Evolutionary conservation across 352 stramenopile genomes (phyloP).

Genomic region (Peronospora farinosa): DNA sequence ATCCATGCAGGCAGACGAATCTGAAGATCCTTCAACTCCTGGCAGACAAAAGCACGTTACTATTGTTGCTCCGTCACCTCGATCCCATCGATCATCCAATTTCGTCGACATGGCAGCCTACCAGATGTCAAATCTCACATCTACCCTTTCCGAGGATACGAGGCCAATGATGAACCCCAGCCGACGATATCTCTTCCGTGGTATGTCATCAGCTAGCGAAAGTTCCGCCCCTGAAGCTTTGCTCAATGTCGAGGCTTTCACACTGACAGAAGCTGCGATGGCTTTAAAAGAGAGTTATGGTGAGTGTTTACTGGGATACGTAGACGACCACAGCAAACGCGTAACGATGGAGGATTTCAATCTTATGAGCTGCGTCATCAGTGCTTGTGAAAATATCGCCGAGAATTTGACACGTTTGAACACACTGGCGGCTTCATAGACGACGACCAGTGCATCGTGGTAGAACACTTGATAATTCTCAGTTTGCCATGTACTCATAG

Average conservation of each 20-base stretch:
- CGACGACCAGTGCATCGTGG: background rate
- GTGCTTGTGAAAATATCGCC: conserved; percentile 49
- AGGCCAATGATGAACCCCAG: conserved; percentile 1
- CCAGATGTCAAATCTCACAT: conserved; percentile 14
- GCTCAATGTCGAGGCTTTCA: conserved; percentile 56
- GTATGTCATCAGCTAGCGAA: conserved; percentile 26
- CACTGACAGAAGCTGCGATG: conserved; percentile 41
- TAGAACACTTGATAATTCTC: too few relatives aligned
- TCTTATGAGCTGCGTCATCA: conserved; percentile 68
- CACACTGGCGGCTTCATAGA: conserved; percentile 46
- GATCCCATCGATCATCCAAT: conserved; percentile 15
- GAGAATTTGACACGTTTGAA: conserved; percentile 52
- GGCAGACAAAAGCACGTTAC: conserved; percentile 7
- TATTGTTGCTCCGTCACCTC: conserved; percentile 8
- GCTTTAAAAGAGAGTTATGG: conserved; percentile 51
- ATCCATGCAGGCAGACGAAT: conserved; percentile 9
- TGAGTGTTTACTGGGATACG: conserved; percentile 38
- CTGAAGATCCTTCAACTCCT: conserved; percentile 3
- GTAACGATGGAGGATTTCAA: conserved; percentile 64
- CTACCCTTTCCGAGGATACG: conserved; percentile 7
- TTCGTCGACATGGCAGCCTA: conserved; percentile 30
- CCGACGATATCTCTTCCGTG: conserved; percentile 21
- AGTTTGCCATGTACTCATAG: too few relatives aligned
- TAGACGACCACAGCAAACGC: conserved; percentile 25
- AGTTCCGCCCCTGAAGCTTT: conserved; percentile 35